A percentile compares a stretch with the other conserved stretches of the same genome.
phyloP scores from a whole-genome alignment of 208 protist genomes.

The Vickermania ingenoplastis region DNA sequence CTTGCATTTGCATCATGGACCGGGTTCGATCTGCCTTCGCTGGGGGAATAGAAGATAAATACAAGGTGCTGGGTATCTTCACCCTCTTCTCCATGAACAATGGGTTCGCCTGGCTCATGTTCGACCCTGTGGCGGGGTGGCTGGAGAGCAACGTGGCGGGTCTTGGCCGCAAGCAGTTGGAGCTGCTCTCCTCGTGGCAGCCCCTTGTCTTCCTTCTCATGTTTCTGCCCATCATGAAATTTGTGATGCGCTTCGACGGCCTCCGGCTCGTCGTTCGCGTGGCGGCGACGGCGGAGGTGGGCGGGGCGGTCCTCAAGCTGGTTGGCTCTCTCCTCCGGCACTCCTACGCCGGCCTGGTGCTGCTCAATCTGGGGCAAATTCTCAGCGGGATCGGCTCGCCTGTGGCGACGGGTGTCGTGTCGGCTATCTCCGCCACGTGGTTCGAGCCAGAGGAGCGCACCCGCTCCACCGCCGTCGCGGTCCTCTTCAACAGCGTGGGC shows the following conservation, averaged over 20 bases:
- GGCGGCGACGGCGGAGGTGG: constrained; percentile 47
- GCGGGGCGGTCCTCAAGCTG: constrained; percentile 57
- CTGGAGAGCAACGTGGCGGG: constrained; percentile 58
- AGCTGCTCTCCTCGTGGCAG: constrained; percentile 79
- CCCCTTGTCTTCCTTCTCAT: constrained; percentile 61
- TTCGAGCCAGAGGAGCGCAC: constrained; percentile 75
- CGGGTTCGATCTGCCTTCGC: constrained; percentile 3
- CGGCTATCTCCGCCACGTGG: constrained; percentile 76
- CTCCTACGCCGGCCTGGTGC: constrained; percentile 36
- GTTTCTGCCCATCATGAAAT: constrained; percentile 66
- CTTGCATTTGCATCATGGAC: background rate
- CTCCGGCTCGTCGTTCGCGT: constrained; percentile 60
- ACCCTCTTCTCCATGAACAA: constrained; percentile 78
- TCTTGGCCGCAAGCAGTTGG: constrained; percentile 34
- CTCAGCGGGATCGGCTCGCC: constrained; percentile 79
- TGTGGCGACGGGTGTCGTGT: constrained; percentile 65
- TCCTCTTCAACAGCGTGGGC: constrained; percentile 75
- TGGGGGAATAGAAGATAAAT: constrained; percentile 32
- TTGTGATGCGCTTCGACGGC: constrained; percentile 65
- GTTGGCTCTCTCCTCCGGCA: constrained; percentile 33
- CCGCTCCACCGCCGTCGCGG: constrained; percentile 63
- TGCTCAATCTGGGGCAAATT: constrained; percentile 77
- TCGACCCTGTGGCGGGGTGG: constrained; percentile 71
- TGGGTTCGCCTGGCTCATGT: constrained; percentile 85
- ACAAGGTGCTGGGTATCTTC: constrained; percentile 73